phyloP scores from a whole-genome alignment of 2,329 filamentous ascomycete genomes.

The Xylariaceae sp. region DNA sequence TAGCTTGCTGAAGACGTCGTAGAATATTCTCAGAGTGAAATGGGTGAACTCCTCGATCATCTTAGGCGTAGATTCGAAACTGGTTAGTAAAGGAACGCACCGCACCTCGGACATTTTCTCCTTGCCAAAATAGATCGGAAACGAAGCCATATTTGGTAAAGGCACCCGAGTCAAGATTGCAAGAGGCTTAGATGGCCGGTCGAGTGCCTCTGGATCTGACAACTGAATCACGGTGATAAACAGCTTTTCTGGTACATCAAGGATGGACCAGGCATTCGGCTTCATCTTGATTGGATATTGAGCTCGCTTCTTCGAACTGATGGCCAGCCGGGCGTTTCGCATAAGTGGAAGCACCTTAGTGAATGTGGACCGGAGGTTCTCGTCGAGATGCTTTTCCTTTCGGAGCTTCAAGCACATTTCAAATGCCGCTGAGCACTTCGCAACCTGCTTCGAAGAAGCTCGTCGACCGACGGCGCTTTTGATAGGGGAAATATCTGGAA shows the following conservation, averaged over 20 bases:
- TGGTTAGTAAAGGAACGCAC: constrained; percentile 40
- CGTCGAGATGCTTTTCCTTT: constrained; percentile 64
- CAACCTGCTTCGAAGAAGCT: constrained; percentile 66
- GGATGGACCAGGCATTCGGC: constrained; percentile 64
- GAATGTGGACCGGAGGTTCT: constrained; percentile 69
- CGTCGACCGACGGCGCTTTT: constrained; percentile 60
- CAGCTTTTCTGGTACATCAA: constrained; percentile 48
- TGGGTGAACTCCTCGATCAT: constrained; percentile 55
- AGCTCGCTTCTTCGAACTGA: constrained; percentile 72
- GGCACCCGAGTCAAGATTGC: constrained; percentile 64
- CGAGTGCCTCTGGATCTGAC: constrained; percentile 50
- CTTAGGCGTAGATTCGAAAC: constrained; percentile 41
- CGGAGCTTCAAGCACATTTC: constrained; percentile 71
- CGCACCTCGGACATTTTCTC: constrained; percentile 56
- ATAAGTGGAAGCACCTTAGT: constrained; percentile 69
- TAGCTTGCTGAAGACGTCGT: constrained; percentile 84
- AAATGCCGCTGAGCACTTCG: constrained; percentile 87
- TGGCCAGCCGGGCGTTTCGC: constrained; percentile 80
- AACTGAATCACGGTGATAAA: constrained; percentile 62
- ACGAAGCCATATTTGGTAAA: constrained; percentile 62
- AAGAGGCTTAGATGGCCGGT: constrained; percentile 58
- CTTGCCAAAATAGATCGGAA: constrained; percentile 69
- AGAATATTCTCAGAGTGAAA: constrained; percentile 74
- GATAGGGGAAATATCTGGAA: constrained; percentile 73
- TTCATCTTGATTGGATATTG: constrained; percentile 77